Base-by-base conservation (phyloP, 305 asterid genomes). In the Solanum chacoense region DNA sequence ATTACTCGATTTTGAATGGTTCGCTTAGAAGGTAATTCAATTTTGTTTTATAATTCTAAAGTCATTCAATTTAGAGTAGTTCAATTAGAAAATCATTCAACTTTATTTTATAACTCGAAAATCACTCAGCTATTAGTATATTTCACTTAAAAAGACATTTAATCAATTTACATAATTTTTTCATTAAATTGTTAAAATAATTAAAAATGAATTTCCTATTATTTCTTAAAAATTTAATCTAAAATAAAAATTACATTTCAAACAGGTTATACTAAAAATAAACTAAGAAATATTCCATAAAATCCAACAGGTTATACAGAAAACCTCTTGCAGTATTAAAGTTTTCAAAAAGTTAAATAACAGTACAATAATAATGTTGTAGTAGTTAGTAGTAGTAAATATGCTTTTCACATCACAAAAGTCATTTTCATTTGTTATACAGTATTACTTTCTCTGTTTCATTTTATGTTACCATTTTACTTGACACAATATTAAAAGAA, bases 351-450 rank as follows among this genome's bases (percentile, higher is more conserved):
- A 24, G 59, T n/a, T 76, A 37, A 36, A 77, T 37, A 77, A 76
- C 31, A 22, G 84, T 77, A 36, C 32, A 37, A 77, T n/a, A 77
- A 37, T 77, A 77, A 36, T 34, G 72, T 63, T 20, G 26, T 2
- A 63, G 71, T 63, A 8, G 22, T 9, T 14, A 67, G 55, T 3
- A 35, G 5, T 35, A 76, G 86, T 40, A 40, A 80, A 42, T 40
- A 85, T 85, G 63, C 88, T 63, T 71, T 85, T 85, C 88, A 67
- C 79, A 18, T 85, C 79, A 85, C 26, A 85, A 55, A 7, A 69
- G 88, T 86, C 88, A 86, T 86, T 86, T 69, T 86, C 88, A 86
- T 20, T 55, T 20, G 2, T 18, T 55, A 55, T 55, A 55, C 7
- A 7, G 26, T 55, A 55, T 3, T 20, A 22, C 6, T 59, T 8